Base-by-base conservation (phyloP, 2,329 filamentous ascomycete genomes). In the Gremmenia infestans region DNA sequence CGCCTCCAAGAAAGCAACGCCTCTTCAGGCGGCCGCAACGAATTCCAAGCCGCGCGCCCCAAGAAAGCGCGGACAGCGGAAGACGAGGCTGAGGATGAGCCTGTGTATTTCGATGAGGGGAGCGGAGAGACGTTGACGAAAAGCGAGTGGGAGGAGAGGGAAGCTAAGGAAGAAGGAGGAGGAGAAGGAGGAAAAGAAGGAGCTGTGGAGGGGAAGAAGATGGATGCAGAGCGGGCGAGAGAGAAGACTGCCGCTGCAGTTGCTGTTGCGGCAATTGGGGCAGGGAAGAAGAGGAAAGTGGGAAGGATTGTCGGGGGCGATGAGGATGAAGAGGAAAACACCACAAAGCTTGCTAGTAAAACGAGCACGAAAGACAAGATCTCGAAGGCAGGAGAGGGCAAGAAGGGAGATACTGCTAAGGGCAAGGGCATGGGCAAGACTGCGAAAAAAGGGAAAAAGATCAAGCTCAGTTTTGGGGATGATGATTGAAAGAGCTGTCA, bases 41-140 rank as follows among this genome's bases (percentile, higher is more conserved):
- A 67, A 48, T 65, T 55, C 45, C 48, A 48, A 14, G 52, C 60
- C 19, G n/a, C 73, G 5, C 62, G 70, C 28, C 77, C 49, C 71
- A 66, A 67, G 60, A 56, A 80, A 73, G 80, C 75, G 72, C 78
- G 78, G 37, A 82, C 81, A 15, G 81, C 75, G 57, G 84, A 86
- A 63, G 85, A 86, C 42, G 84, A 91, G 58, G 87, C 87, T 12
- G 89, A 93, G 63, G 89, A 93, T 69, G 86, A 79, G 50, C 89
- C 89, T 0, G 78, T 90, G 0, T 83, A 90, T 51, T 82, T 94
- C 4, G 82, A 93, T 62, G 88, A 91, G 68, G 77, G 81, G 4
- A 87, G 83, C 50, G 87, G 89, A 53, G 79, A 86, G 32, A 79
- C 69, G 4, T 56, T 64, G 50, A 70, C 73, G 35, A 71, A 69